A percentile compares a stretch with the other conserved stretches of the same genome.
Conservation (phyloP, 225 moss, liverwort and hornwort genomes). For the Anthoceros angustus region DNA sequence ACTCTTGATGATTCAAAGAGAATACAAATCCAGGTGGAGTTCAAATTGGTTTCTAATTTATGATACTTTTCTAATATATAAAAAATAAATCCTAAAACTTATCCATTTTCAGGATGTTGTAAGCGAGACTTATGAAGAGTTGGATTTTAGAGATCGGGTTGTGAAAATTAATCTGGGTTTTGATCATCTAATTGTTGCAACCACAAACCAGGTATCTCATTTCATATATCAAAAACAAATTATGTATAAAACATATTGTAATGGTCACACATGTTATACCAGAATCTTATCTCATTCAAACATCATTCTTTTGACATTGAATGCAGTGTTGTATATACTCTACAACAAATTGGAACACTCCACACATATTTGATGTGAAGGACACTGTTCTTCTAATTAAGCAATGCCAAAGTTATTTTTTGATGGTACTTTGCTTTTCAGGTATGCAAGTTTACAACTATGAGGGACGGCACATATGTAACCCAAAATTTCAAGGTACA, state of each 20-base stretch:
- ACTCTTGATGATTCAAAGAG: background rate
- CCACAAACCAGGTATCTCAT: slow-evolving; percentile 42
- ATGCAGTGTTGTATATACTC: slow-evolving; percentile 63
- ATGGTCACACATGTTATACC: too few species aligned
- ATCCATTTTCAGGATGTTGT: slow-evolving; percentile 44
- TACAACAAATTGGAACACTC: slow-evolving; percentile 57
- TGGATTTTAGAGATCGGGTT: slow-evolving; percentile 60
- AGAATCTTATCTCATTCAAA: background rate
- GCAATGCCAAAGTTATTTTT: slow-evolving; percentile 49
- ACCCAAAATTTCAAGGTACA: slow-evolving; percentile 69
- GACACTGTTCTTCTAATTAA: slow-evolving; percentile 55
- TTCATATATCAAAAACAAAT: background rate
- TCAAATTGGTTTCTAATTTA: background rate
- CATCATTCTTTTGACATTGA: background rate
- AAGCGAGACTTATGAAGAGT: slow-evolving; percentile 25
- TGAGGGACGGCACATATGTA: slow-evolving; percentile 59
- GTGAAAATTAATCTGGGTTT: slow-evolving; percentile 64
- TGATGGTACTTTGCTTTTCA: slow-evolving; percentile 52
- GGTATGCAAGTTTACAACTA: slow-evolving; percentile 73
- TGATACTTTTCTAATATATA: too few species aligned
- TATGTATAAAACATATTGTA: too few species aligned
- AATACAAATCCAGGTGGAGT: background rate
- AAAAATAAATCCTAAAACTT: too few species aligned
- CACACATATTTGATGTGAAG: slow-evolving; percentile 61
- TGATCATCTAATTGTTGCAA: slow-evolving; percentile 59